Evolutionary conservation across 192 early-diverging fungal species (phyloP).

Genomic region (Chytriomyces sp.): DNA sequence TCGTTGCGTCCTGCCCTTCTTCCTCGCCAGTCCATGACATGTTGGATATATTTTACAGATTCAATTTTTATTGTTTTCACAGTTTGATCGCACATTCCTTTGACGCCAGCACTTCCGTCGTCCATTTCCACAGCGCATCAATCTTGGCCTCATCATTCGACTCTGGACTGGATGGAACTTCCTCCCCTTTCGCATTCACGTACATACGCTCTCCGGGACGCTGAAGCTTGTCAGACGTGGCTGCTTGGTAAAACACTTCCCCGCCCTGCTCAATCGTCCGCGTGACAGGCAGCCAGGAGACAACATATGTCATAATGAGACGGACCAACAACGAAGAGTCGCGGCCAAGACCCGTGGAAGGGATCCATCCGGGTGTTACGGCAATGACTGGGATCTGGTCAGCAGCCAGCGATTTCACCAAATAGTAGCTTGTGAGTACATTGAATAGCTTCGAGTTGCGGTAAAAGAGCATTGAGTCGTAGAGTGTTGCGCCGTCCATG

Average conservation of each 20-base stretch:
- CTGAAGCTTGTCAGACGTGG: background rate
- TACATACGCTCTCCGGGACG: background rate
- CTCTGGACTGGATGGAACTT: background rate
- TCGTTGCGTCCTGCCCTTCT: no score
- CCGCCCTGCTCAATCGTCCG: background rate
- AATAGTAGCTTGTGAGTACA: background rate
- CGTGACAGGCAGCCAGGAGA: background rate
- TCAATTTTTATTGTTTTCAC: background rate
- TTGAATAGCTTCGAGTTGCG: constrained; percentile 4
- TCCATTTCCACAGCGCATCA: background rate
- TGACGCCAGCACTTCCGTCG: background rate
- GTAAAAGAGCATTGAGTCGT: background rate
- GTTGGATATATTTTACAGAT: no score
- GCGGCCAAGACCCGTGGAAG: background rate
- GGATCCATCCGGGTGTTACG: background rate
- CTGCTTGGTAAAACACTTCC: background rate
- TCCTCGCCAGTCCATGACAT: no score
- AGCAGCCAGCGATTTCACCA: background rate
- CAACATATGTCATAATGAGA: background rate
- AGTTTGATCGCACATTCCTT: background rate
- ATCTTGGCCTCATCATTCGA: background rate
- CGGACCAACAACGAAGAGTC: background rate
- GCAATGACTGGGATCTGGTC: background rate
- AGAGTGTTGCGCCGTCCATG: background rate
- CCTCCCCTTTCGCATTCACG: background rate